These are phyloP conservation scores for Anthracocystis walkeri DNA, from an alignment of 1,284 basidiomycete genomes.

Conservation along the genomic window DNA sequence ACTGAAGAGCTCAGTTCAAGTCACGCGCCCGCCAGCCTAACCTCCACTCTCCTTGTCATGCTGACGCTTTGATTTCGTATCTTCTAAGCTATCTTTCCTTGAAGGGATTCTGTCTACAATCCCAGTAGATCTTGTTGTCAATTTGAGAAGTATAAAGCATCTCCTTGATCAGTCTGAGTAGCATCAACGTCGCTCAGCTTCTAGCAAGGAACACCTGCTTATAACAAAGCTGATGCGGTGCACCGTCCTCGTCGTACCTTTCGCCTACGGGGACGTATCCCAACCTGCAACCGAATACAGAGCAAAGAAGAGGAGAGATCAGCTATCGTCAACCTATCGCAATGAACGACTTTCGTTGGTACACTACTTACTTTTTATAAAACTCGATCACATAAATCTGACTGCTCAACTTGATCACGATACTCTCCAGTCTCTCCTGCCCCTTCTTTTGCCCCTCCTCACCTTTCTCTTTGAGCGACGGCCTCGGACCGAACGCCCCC, in stretches of 20 bases:
- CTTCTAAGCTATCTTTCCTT: neutral
- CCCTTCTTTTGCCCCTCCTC: neutral
- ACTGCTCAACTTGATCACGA: conserved; percentile 54
- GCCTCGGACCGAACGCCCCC: conserved; percentile 40
- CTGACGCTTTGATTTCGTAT: neutral
- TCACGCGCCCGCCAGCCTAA: conserved; percentile 3
- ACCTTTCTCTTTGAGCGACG: conserved; percentile 10
- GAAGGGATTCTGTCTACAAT: neutral
- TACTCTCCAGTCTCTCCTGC: conserved; percentile 26
- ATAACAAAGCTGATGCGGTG: conserved; percentile 45
- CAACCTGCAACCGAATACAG: conserved; percentile 16
- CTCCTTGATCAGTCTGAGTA: neutral
- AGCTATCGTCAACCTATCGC: too few species aligned
- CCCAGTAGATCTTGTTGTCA: neutral
- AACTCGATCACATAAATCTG: conserved; percentile 45
- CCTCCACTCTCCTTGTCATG: neutral
- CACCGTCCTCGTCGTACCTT: conserved; percentile 44
- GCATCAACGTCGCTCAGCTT: conserved; percentile 3
- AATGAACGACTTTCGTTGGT: too few species aligned
- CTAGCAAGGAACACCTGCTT: conserved; percentile 35
- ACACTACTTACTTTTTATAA: conserved; percentile 48
- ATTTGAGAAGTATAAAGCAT: neutral
- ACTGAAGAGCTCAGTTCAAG: neutral
- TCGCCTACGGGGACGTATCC: conserved; percentile 46
- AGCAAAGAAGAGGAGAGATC: neutral